These are phyloP conservation scores for Ceratobasidium theobromae DNA, from an alignment of 1,284 basidiomycete species.

Conservation along the genomic window DNA sequence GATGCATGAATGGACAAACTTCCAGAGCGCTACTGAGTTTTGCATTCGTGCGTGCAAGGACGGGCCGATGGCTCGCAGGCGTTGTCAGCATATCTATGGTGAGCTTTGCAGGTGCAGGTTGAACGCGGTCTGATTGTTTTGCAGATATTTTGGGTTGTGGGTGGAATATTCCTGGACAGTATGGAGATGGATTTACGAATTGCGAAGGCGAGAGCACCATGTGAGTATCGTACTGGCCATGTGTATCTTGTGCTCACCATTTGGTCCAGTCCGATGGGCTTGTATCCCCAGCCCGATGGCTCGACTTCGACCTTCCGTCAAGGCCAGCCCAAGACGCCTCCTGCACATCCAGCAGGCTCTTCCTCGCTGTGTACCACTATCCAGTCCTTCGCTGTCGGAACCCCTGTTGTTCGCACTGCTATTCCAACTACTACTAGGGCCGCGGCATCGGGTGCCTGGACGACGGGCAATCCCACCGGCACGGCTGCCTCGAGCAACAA, in stretches of 20 bases:
- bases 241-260: neutral
- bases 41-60: constrained; percentile 45
- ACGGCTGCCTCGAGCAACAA: neutral
- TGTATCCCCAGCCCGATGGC: constrained; percentile 33
- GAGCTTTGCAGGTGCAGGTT: constrained; percentile 22
- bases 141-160: constrained; percentile 41
- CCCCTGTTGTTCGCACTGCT: neutral
- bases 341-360: constrained; percentile 33
- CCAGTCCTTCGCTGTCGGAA: constrained; percentile 22
- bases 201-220: constrained; percentile 38
- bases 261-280: constrained; percentile 29
- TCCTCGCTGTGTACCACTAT: constrained; percentile 27
- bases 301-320: constrained; percentile 38
- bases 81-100: constrained; percentile 44
- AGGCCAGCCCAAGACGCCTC: constrained; percentile 35
- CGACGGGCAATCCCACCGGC: neutral
- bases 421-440: neutral
- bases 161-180: constrained; percentile 35
- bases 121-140: constrained; percentile 46
- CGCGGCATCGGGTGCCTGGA: neutral
- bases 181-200: constrained; percentile 40
- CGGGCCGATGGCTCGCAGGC: constrained; percentile 38
- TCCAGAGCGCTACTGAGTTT: constrained; percentile 39
- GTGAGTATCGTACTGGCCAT: neutral
- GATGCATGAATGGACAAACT: constrained; percentile 45